phyloP scores from a whole-genome alignment of 129 eudicot genomes.

The Artemisia argyi region DNA sequence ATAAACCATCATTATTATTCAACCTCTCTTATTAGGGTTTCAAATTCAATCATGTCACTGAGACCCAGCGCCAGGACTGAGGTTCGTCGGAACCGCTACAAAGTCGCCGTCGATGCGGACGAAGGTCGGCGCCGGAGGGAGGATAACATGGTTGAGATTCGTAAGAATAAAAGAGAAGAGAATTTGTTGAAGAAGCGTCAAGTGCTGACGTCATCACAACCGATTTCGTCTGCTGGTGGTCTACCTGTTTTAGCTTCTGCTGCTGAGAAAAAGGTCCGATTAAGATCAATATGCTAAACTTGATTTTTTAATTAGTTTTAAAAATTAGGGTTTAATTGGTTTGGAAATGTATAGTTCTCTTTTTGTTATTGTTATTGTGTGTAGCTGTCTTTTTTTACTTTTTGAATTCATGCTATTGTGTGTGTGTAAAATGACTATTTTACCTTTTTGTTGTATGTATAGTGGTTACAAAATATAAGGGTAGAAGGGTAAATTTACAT shows the following conservation, averaged over 20 bases:
- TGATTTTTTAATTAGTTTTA: no score
- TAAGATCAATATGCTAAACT: no score
- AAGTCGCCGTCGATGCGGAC: slow-evolving; percentile 77
- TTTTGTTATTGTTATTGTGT: no score
- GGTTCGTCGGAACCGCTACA: slow-evolving; percentile 68
- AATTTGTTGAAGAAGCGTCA: slow-evolving; percentile 70
- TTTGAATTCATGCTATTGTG: no score
- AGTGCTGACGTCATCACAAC: slow-evolving; percentile 26
- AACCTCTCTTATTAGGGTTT: background rate
- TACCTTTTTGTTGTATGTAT: no score
- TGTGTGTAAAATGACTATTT: no score
- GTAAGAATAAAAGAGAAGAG: slow-evolving; percentile 69
- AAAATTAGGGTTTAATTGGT: no score
- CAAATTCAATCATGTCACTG: slow-evolving; percentile 10
- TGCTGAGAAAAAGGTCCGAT: slow-evolving; percentile 47
- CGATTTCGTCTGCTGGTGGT: background rate
- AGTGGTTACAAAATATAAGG: no score
- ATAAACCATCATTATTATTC: background rate
- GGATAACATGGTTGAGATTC: slow-evolving; percentile 80
- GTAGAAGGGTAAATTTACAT: no score
- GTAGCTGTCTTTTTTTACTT: no score
- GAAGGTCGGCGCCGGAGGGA: slow-evolving; percentile 78
- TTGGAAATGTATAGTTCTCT: no score
- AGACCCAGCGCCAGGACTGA: slow-evolving; percentile 40
- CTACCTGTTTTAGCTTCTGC: slow-evolving; percentile 36